Evolutionary conservation across 768 basidiomycete genomes (phyloP), one percentile per base, ranked within the genome.

Genomic region (Tremella mesenterica): DNA sequence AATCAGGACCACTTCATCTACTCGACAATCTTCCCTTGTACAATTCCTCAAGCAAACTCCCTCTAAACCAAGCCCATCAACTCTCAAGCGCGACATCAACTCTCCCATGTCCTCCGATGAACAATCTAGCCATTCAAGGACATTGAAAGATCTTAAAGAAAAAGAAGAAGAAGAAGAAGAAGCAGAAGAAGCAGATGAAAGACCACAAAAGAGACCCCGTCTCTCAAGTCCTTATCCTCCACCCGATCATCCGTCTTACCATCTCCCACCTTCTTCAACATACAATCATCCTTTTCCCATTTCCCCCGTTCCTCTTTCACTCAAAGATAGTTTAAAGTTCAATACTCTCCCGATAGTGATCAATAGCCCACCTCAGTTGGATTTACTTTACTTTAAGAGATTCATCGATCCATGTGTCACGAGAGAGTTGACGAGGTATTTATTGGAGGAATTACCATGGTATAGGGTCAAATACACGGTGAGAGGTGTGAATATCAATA

Each of bases 401-500:
- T 72, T 70, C 50, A 58, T 72, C n/a, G 59, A 58, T 44, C 47
- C 61, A 6, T 18, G 41, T 1, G 54, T 52, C 9, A 27, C 61
- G 1, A 33, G 61, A 5, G 45, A 54, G 13, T 52, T 70, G 25
- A 65, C 57, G 18, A 58, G 61, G 21, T 72, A 66, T 33, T 45
- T 72, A 26, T 29, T 69, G n/a, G 56, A 65, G 1, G 57, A 59
- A 12, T 36, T 72, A 28, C 70, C 70, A 6, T 72, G 68, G 62
- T 69, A 72, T 39, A 50, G 70, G 13, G 70, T 72, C 7, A 65
- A 60, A 48, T 72, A 72, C 50, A 65, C 50, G 14, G 55, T 65
- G 30, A 56, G 61, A 23, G 65, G 64, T 4, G 61, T 65, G 23
- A 43, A 59, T 16, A 63, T 69, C 39, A 69, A 65, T 43, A 72